phyloP scores from a whole-genome alignment of 768 basidiomycete species.

The Infundibulicybe gibba region DNA sequence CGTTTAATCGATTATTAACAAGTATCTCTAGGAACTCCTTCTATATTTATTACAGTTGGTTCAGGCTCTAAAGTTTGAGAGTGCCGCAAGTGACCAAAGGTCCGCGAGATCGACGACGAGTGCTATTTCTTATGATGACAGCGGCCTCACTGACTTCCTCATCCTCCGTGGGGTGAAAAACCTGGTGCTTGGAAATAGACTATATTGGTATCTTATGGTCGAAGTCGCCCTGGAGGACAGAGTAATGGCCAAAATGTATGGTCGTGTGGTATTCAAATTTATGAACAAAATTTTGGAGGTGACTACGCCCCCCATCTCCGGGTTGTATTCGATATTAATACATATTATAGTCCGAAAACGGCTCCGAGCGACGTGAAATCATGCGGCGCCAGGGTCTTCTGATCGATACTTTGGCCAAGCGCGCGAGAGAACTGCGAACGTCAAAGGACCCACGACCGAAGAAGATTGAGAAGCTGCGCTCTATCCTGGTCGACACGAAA shows the following conservation, averaged over 20 bases:
- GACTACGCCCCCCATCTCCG: slow-evolving; percentile 8
- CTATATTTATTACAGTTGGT: slow-evolving; percentile 94
- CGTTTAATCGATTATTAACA: slow-evolving; percentile 1
- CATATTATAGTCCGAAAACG: slow-evolving; percentile 56
- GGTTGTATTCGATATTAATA: neutral
- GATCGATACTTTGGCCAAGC: slow-evolving; percentile 79
- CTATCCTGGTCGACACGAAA: slow-evolving; percentile 81
- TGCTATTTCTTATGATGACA: slow-evolving; percentile 85
- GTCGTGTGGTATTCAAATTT: slow-evolving; percentile 85
- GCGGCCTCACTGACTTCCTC: slow-evolving; percentile 90
- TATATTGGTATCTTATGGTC: slow-evolving; percentile 98
- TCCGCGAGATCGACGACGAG: slow-evolving; percentile 69
- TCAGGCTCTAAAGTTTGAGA: slow-evolving; percentile 97
- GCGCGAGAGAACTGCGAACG: slow-evolving; percentile 81
- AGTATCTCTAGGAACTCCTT: slow-evolving; percentile 70
- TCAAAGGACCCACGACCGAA: slow-evolving; percentile 94
- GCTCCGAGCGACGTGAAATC: slow-evolving; percentile 79
- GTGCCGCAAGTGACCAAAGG: slow-evolving; percentile 69
- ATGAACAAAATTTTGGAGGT: slow-evolving; percentile 89
- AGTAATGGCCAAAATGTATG: slow-evolving; percentile 90
- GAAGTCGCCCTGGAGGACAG: slow-evolving; percentile 89
- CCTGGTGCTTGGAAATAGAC: slow-evolving; percentile 79
- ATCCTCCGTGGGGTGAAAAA: slow-evolving; percentile 83
- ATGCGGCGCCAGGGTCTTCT: slow-evolving; percentile 90
- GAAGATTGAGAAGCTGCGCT: slow-evolving; percentile 95